These are phyloP conservation scores for Zygnema circumcarinatum DNA, from an alignment of 139 green algal species.

Conservation along the genomic window DNA sequence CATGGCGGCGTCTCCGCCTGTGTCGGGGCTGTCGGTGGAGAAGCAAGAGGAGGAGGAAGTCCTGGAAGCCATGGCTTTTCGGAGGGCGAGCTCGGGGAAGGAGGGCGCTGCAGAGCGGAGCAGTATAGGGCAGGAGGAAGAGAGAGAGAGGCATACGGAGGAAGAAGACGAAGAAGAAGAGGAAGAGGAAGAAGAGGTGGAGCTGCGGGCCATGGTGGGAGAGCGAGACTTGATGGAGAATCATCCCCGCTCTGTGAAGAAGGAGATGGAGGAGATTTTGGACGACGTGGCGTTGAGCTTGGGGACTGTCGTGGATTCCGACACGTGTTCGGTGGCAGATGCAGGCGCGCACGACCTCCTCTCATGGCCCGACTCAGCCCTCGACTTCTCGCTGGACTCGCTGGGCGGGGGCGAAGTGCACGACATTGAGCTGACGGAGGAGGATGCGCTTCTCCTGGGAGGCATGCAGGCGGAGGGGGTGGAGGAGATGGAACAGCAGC, in stretches of 20 bases:
- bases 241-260: no score
- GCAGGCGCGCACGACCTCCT: background rate
- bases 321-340: background rate
- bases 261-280: background rate
- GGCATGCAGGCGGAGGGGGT: background rate
- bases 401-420: slow-evolving; percentile 24
- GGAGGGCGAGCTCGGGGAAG: no score
- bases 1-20: background rate
- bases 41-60: background rate
- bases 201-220: background rate
- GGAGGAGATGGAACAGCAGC: background rate
- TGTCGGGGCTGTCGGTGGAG: background rate
- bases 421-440: slow-evolving; percentile 22
- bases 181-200: background rate
- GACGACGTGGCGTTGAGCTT: background rate
- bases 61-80: background rate
- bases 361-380: background rate
- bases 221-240: no score
- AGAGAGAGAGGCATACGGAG: background rate
- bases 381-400: slow-evolving; percentile 4
- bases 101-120: background rate
- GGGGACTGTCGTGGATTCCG: background rate
- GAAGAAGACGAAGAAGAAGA: background rate
- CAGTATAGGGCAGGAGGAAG: background rate
- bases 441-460: slow-evolving; percentile 2